A percentile compares a stretch with the other conserved stretches of the same genome.
phyloP scores from a whole-genome alignment of 2,329 filamentous ascomycete genomes.

The Aspergillus neoniger region DNA sequence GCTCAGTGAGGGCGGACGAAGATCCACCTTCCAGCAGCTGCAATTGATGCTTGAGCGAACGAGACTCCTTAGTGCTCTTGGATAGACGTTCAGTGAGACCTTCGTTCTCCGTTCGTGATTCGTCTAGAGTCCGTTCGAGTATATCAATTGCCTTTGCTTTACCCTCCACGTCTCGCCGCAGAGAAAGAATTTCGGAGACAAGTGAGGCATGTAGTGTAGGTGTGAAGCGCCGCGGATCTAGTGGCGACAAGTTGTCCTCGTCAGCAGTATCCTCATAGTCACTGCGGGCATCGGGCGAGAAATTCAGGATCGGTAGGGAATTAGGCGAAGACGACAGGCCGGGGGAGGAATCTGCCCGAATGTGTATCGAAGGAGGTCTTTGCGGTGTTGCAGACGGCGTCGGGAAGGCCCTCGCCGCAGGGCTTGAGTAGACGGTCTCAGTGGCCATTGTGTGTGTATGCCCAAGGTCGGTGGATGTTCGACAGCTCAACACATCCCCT shows the following conservation, averaged over 20 bases:
- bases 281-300: constrained; percentile 40
- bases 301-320: constrained; percentile 50
- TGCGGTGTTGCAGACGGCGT: constrained; percentile 69
- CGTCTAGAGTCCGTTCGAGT: constrained; percentile 73
- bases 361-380: constrained; percentile 24
- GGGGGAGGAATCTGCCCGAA: constrained; percentile 55
- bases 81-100: constrained; percentile 63
- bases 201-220: constrained; percentile 92
- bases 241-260: constrained; percentile 69
- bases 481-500: constrained; percentile 9
- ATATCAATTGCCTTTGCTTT: constrained; percentile 84
- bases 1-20: constrained; percentile 77
- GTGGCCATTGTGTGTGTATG: constrained; percentile 30
- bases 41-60: constrained; percentile 80
- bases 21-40: constrained; percentile 85
- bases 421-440: constrained; percentile 54
- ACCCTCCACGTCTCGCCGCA: constrained; percentile 86
- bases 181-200: constrained; percentile 86
- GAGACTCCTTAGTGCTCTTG: constrained; percentile 70
- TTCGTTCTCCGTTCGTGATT: constrained; percentile 73
- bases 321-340: constrained; percentile 58
- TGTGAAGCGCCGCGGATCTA: constrained; percentile 91
- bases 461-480: neutral
- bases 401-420: constrained; percentile 63
- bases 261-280: constrained; percentile 40